Evolutionary conservation across 176 grass and related monocot genomes (phyloP), one percentile per base, ranked within the genome.

Genomic region (Raddia guianensis): DNA sequence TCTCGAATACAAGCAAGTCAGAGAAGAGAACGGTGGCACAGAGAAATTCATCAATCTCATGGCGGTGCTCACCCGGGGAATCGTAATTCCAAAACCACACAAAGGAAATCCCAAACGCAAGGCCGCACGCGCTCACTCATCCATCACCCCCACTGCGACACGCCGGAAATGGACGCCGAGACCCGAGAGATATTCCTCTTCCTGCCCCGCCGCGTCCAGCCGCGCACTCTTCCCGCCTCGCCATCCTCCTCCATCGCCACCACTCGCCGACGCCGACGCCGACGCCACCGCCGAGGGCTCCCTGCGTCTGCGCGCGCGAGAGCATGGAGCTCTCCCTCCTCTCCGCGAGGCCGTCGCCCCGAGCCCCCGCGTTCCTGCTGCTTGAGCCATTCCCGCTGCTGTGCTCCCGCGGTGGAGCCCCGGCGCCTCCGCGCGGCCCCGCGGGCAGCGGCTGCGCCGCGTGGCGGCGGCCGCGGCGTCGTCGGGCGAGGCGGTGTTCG

Each of bases 401-500:
- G 40, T 21, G 21, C 44, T 33, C 74, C 12, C 58, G 9, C 5
- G 0, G 37, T 40, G 87, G 50, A 43, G 40, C 44, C 79, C 72
- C 61, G 6, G 14, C 70, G 34, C 75, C 66, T 47, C 67, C 76
- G 68, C 69, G 60, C 63, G 87, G 19, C 70, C 64, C 33, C 50
- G 80, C 2, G 21, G 43, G 66, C 56, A 75, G 14, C 71, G 75
- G 46, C 70, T 68, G 6, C 72, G 45, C 72, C 53, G 70, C 52
- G 51, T 54, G 20, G 43, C 77, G 7, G 42, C 73, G 19, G 12
- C 19, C 32, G 11, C 70, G 48, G n/a, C 72, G 63, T 21, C 21
- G 8, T 37, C 2, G 4, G 75, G 47, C 8, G 62, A 52, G 12
- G 63, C 56, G 43, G 73, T 94, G 35, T 97, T 97, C 63, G 89